Evolutionary conservation across 768 basidiomycete genomes (phyloP), one percentile per base, ranked within the genome.

Genomic region (Boletus sp.): DNA sequence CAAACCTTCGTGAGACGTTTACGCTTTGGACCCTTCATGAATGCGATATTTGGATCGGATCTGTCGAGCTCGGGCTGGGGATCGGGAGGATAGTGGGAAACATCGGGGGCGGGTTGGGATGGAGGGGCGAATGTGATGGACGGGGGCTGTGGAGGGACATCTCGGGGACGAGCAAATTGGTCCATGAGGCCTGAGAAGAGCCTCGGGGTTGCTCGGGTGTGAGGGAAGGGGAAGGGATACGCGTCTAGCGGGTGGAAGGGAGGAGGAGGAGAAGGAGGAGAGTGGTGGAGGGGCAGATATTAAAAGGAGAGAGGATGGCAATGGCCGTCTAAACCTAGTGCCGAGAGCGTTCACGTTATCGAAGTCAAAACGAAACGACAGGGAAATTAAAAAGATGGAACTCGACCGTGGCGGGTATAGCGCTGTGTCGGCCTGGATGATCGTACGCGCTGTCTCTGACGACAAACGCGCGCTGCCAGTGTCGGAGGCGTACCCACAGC

Each of bases 1-100:
- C 71, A 44, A 47, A 78, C 80, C 77, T 82, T 82, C 57, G 79
- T 78, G 9, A 82, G 74, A 7, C 80, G 79, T 58, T 82, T 82
- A 44, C 80, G 77, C 64, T 83, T 82, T n/a, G 75, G 76, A 40
- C 76, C 77, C 58, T 80, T 82, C 67, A 79, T 75, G 63, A 80
- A 78, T n/a, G 78, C 72, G 57, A 76, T 69, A 52, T 64, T 68
- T 41, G 70, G 54, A 36, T 74, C 72, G 24, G 64, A 52, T 60
- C 71, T 75, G 17, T 67, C 71, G 7, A 58, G 48, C n/a, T 67
- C 70, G 0, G 61, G 55, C 3, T 58, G 55, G 3, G 55, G 47
- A 52, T 73, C 66, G 17, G 59, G 28, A 37, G 63, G 60, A 8
- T 53, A 58, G 59, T 45, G 70, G 49, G 68, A 33, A 18, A 46